Evolutionary conservation across 2,329 filamentous ascomycete genomes (phyloP).

Genomic region (Clarireedia paspali): DNA sequence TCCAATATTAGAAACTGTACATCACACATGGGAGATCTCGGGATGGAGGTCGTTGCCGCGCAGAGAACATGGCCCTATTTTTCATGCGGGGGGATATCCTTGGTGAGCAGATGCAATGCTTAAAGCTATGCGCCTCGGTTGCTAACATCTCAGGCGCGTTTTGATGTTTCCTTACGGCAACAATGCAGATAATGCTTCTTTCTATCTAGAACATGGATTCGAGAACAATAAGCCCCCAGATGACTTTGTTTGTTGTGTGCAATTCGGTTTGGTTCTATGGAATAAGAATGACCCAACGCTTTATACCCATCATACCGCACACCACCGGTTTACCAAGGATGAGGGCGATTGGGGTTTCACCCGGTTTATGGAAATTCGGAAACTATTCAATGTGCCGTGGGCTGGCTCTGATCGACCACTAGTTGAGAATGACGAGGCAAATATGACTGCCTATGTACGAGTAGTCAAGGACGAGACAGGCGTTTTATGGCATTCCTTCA

Average conservation of each 20-base stretch:
- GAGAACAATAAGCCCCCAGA: constrained; percentile 68
- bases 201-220: constrained; percentile 94
- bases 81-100: constrained; percentile 78
- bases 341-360: constrained; percentile 99
- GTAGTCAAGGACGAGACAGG: constrained; percentile 82
- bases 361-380: constrained; percentile 82
- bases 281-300: constrained; percentile 89
- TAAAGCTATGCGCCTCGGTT: constrained; percentile 5
- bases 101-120: constrained; percentile 50
- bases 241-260: constrained; percentile 93
- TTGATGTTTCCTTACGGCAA: constrained; percentile 95
- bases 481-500: constrained; percentile 84
- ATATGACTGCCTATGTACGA: constrained; percentile 76
- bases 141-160: constrained; percentile 58
- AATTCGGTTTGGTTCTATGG: constrained; percentile 90
- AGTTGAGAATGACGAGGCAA: constrained; percentile 68
- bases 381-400: constrained; percentile 74
- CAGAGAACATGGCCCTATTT: constrained; percentile 81
- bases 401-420: constrained; percentile 62
- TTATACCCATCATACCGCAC: constrained; percentile 73
- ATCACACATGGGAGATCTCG: constrained; percentile 81
- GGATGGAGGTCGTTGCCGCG: constrained; percentile 70
- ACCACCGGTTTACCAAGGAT: constrained; percentile 91
- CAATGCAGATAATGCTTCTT: constrained; percentile 85
- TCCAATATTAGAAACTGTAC: constrained; percentile 66